Base-by-base conservation (phyloP, 805 yeast species). In the Ogataea corticis region DNA sequence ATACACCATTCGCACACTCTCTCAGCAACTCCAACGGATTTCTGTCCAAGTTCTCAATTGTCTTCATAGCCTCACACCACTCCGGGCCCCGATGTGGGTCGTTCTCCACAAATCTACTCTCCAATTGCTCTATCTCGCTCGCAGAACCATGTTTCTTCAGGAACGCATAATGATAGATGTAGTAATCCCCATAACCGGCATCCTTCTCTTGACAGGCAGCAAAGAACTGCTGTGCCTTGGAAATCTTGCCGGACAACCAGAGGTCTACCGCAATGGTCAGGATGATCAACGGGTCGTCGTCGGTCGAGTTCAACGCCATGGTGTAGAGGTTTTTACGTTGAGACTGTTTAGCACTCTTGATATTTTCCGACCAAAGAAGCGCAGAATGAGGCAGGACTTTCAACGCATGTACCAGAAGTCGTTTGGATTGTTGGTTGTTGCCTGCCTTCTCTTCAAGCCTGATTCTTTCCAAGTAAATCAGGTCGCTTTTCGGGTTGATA, bases 171-270 rank as follows among this genome's bases (percentile, higher is more conserved):
- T 72, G 57, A 84, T 89, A 83, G 0, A 80, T 77, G 85, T 95
- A 89, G 2, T 75, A 65, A 63, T 91, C 97, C 3, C 96, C 97
- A 58, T 71, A 77, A n/a, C 65, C 69, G 1, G 69, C 62, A 45
- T 82, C 80, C 2, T 72, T 69, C n/a, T 66, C 69, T 18, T 50
- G 35, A 10, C 83, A 59, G 0, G 94, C 86, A 38, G 83, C 84
- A 45, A 89, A 77, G 89, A 96, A 91, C 12, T 82, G 73, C 44
- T 71, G 68, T 0, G 95, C 87, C 51, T 82, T 83, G 1, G 74
- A 66, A 19, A 73, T 63, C 52, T 85, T 85, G 0, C 85, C 83
- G 19, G 79, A 85, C 1, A 68, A 56, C 83, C 84, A 83, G 50
- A 90, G 82, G 45, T 80, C 76, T 11, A 72, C 66, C 0, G 94